phyloP scores from a whole-genome alignment of 108 stramenopile species.

The Conticribra guillardii region DNA sequence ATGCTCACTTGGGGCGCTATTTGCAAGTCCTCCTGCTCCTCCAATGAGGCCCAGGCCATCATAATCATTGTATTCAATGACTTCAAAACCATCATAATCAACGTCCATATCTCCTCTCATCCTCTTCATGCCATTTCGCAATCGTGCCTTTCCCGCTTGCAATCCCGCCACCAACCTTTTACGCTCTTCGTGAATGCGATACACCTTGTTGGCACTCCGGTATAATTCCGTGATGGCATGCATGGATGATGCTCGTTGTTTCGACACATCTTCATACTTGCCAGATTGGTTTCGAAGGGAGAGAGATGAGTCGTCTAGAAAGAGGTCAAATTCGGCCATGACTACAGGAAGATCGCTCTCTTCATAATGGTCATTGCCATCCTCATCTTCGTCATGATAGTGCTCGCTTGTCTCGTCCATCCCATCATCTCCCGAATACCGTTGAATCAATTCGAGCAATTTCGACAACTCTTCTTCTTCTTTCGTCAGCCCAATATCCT shows the following conservation, averaged over 20 bases:
- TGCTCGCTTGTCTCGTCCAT: constrained; percentile 9
- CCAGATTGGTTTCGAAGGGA: not conserved
- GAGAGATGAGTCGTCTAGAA: constrained; percentile 46
- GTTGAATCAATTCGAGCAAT: constrained; percentile 15
- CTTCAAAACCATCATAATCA: no score
- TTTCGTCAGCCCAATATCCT: constrained; percentile 11
- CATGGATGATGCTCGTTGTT: constrained; percentile 40
- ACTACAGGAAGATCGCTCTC: constrained; percentile 32
- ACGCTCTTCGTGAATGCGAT: constrained; percentile 63
- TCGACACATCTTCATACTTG: constrained; percentile 4
- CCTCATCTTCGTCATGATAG: not conserved
- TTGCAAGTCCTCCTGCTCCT: not conserved
- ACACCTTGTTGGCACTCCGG: constrained; percentile 47
- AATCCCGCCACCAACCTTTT: constrained; percentile 53
- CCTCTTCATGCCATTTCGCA: constrained; percentile 23
- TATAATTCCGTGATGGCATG: constrained; percentile 59
- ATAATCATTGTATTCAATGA: constrained; percentile 54
- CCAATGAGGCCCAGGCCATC: constrained; percentile 56
- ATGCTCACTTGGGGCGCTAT: not conserved
- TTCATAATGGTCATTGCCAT: constrained; percentile 23
- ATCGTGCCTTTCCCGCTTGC: constrained; percentile 48
- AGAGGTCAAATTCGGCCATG: constrained; percentile 63
- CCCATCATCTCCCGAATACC: no score
- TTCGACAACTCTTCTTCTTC: constrained; percentile 37
- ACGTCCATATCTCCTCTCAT: no score